Evolutionary conservation across 2,329 filamentous ascomycete species (phyloP).

Genomic region (Mollisia scopiformis): DNA sequence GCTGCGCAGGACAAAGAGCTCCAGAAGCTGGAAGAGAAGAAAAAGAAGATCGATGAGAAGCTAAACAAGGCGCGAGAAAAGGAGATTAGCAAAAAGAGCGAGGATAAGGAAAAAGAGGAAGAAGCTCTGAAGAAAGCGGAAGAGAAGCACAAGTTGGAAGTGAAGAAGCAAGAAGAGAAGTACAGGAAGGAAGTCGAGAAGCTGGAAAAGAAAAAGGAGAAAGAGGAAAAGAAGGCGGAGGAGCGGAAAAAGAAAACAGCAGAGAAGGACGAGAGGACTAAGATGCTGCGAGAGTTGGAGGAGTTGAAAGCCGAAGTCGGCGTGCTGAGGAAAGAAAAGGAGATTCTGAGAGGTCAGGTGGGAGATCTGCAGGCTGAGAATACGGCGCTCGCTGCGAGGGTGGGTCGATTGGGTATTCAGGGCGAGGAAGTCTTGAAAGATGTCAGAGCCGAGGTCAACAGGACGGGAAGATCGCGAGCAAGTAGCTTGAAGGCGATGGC

Average conservation of each 20-base stretch:
- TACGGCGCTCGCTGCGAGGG: slow-evolving; percentile 56
- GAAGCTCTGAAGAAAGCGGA: slow-evolving; percentile 57
- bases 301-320: slow-evolving; percentile 54
- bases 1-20: slow-evolving; percentile 65
- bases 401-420: slow-evolving; percentile 48
- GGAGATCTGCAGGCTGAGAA: slow-evolving; percentile 63
- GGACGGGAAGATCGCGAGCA: slow-evolving; percentile 25
- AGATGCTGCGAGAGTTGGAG: slow-evolving; percentile 56
- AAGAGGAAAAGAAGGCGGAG: slow-evolving; percentile 63
- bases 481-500: slow-evolving; percentile 26
- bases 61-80: slow-evolving; percentile 58
- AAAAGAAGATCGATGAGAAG: slow-evolving; percentile 65
- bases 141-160: slow-evolving; percentile 65
- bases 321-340: slow-evolving; percentile 56
- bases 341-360: slow-evolving; percentile 57
- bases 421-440: slow-evolving; percentile 34
- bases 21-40: slow-evolving; percentile 62
- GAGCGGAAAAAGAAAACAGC: slow-evolving; percentile 51
- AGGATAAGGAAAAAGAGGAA: slow-evolving; percentile 54
- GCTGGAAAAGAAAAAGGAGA: slow-evolving; percentile 64
- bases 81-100: slow-evolving; percentile 44
- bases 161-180: slow-evolving; percentile 68
- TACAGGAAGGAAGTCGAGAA: slow-evolving; percentile 66
- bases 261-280: slow-evolving; percentile 57
- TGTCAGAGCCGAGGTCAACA: slow-evolving; percentile 26